Evolutionary conservation across 768 basidiomycete species (phyloP), one percentile per base, ranked within the genome.

Genomic region (Trametes punicea): DNA sequence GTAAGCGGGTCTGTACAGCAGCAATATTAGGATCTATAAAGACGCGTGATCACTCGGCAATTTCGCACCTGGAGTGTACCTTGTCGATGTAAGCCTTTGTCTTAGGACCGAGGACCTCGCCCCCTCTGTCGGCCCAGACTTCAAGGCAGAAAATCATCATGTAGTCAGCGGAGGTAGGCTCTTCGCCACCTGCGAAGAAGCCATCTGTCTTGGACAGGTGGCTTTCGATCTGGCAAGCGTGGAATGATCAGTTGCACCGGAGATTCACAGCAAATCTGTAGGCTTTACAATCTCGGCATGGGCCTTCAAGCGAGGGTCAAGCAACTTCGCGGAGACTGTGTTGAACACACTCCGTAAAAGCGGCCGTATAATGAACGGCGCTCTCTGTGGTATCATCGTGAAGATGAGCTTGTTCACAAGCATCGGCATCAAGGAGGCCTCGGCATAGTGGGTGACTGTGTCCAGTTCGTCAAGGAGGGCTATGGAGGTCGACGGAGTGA

Each of bases 101-200:
- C 56, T 73, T 71, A 1, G 70, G 71, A 3, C 74, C 75, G 6
- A 72, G 46, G 41, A 57, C 38, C 23, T 59, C 51, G 3, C 60
- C 51, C 6, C 51, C 55, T n/a, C 59, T 41, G 10, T 52, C 33
- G 3, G 51, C 55, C 48, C 67, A 55, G 2, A 59, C 51, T 25
- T 78, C 76, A 26, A 75, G 57, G 5, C 72, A 61, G 59, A 76
- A 78, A 27, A 67, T 61, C 75, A 78, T 75, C 70, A 73, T 71
- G 65, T 69, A 79, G 62, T 80, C 78, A 20, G 78, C 74, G 20
- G 71, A 54, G 23, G 78, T 77, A 16, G 74, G 73, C 25, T 72
- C 65, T 21, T 68, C 56, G 25, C 73, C 74, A 15, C 71, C 76
- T 6, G 76, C 75, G 25, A 69, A 65, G 65, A 67, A 71, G 15